Conservation (phyloP, 768 basidiomycete genomes). For the Coprinopsis sp. region DNA sequence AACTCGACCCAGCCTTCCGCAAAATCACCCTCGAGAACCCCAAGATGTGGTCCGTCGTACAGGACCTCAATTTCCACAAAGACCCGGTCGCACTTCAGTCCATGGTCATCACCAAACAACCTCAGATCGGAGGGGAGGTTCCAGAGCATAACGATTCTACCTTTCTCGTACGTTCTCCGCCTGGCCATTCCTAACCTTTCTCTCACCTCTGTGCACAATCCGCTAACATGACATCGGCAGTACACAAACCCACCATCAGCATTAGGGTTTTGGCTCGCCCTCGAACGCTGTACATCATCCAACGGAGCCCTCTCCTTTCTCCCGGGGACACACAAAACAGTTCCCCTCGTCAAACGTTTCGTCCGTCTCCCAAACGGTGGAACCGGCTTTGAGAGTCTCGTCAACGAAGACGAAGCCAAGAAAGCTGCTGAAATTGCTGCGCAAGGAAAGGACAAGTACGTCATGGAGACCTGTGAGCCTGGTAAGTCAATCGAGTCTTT, state of each 20-base stretch:
- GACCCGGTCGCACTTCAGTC: slow-evolving; percentile 89
- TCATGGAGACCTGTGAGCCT: slow-evolving; percentile 68
- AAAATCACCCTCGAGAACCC: slow-evolving; percentile 78
- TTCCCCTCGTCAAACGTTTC: slow-evolving; percentile 78
- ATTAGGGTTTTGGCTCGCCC: slow-evolving; percentile 93
- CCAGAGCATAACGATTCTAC: slow-evolving; percentile 92
- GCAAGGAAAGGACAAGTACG: slow-evolving; percentile 42
- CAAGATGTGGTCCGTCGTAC: slow-evolving; percentile 60
- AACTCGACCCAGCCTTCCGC: slow-evolving; percentile 78
- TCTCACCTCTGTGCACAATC: too few species aligned
- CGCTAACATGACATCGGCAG: too few species aligned
- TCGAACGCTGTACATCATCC: slow-evolving; percentile 77
- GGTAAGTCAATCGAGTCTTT: slow-evolving; percentile 35
- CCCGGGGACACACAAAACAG: slow-evolving; percentile 81
- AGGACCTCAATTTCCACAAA: slow-evolving; percentile 75
- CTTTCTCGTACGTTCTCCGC: slow-evolving; percentile 52
- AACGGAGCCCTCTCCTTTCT: slow-evolving; percentile 89
- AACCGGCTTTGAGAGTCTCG: slow-evolving; percentile 76
- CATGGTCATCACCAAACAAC: slow-evolving; percentile 96
- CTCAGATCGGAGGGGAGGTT: slow-evolving; percentile 89
- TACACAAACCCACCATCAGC: slow-evolving; percentile 92
- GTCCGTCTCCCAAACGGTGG: slow-evolving; percentile 69
- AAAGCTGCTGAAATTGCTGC: slow-evolving; percentile 22
- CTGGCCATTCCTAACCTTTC: slow-evolving; percentile 1
- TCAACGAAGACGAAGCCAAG: slow-evolving; percentile 32